A percentile compares a stretch with the other conserved stretches of the same genome.
Evolutionary conservation across 1,139 yeast genomes (phyloP).

Genomic region (Geotrichum histeridarum): DNA sequence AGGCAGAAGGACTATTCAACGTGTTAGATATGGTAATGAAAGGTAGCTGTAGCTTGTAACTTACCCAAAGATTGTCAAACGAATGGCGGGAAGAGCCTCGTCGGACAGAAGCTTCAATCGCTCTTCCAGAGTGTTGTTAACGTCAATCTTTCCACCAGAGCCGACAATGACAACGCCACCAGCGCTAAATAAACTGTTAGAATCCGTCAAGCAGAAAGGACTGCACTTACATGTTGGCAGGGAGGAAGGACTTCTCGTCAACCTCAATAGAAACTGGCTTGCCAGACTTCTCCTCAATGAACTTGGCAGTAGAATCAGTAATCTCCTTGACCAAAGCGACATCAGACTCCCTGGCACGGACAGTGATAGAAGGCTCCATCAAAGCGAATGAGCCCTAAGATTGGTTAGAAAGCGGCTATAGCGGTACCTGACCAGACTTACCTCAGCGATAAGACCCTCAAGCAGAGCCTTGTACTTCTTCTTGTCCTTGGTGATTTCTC

Average conservation of each 20-base stretch:
- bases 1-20: slow-evolving; percentile 3
- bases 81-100: slow-evolving; percentile 86
- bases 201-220: background rate
- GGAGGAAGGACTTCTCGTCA: slow-evolving; percentile 53
- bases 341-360: slow-evolving; percentile 25
- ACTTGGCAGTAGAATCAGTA: slow-evolving; percentile 55
- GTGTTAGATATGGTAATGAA: background rate
- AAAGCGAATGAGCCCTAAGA: slow-evolving; percentile 44
- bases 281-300: slow-evolving; percentile 50
- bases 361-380: slow-evolving; percentile 67
- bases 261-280: slow-evolving; percentile 37
- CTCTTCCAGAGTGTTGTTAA: slow-evolving; percentile 89
- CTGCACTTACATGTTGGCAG: slow-evolving; percentile 32
- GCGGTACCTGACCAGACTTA: background rate
- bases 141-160: slow-evolving; percentile 75
- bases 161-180: slow-evolving; percentile 83
- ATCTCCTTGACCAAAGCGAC: slow-evolving; percentile 56
- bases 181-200: slow-evolving; percentile 43
- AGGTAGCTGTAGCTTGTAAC: background rate
- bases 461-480: slow-evolving; percentile 71
- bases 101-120: slow-evolving; percentile 78
- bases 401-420: background rate
- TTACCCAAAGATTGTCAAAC: slow-evolving; percentile 9
- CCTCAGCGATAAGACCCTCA: slow-evolving; percentile 45
- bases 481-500: slow-evolving; percentile 54